These are phyloP conservation scores for Gigaspora rosea DNA, from an alignment of 192 early-diverging fungal genomes.

Conservation along the genomic window DNA sequence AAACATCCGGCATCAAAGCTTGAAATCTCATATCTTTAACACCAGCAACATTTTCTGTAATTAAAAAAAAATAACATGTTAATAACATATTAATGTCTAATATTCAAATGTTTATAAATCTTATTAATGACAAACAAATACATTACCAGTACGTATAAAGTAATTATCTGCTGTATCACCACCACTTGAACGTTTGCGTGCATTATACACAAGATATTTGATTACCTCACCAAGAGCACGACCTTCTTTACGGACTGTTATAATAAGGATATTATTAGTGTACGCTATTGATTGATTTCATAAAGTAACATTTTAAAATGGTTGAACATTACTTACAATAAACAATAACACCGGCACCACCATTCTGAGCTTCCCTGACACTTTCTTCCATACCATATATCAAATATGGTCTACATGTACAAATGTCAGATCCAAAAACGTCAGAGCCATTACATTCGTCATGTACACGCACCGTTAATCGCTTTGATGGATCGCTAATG, in stretches of 20 bases:
- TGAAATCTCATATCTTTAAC: constrained; percentile 98
- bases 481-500: constrained; percentile 80
- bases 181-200: constrained; percentile 79
- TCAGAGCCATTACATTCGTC: constrained; percentile 96
- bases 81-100: background rate
- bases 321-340: constrained; percentile 64
- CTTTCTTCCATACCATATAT: constrained; percentile 90
- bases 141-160: constrained; percentile 72
- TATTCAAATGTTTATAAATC: background rate
- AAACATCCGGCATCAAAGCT: constrained; percentile 93
- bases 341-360: constrained; percentile 91
- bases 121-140: background rate
- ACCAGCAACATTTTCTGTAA: constrained; percentile 75
- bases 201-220: constrained; percentile 96
- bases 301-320: background rate
- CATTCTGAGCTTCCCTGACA: constrained; percentile 84
- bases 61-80: background rate
- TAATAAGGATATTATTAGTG: background rate
- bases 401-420: constrained; percentile 80
- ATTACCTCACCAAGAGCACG: constrained; percentile 93
- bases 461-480: constrained; percentile 84
- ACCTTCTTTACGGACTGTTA: constrained; percentile 86
- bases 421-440: constrained; percentile 86
- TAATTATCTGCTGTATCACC: constrained; percentile 90
- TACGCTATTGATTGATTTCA: background rate